Conservation (phyloP, 805 yeast species). For the Candida ascalaphidarum region DNA sequence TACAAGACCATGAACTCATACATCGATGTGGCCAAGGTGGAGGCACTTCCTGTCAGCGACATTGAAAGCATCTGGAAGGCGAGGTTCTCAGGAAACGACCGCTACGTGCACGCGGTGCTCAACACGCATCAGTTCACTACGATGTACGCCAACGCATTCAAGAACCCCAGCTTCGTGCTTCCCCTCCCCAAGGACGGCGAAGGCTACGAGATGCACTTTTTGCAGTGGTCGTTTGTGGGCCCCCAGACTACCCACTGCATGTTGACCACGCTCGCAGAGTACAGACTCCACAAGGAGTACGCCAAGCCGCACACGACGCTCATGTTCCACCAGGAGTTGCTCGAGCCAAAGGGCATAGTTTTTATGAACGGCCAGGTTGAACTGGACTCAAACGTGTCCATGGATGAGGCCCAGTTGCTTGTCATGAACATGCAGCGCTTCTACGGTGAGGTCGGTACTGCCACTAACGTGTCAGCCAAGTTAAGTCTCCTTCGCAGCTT, state of each 20-base stretch:
- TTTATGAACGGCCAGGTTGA: constrained; percentile 86
- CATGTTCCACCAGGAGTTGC: constrained; percentile 76
- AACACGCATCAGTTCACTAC: constrained; percentile 50
- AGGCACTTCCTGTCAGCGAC: constrained; percentile 48
- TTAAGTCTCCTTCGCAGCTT: constrained; percentile 54
- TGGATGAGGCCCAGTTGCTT: constrained; percentile 73
- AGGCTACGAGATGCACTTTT: constrained; percentile 76
- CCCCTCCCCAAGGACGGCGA: constrained; percentile 67
- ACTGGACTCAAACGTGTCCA: constrained; percentile 52
- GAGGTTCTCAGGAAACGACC: constrained; percentile 56
- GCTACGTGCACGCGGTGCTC: constrained; percentile 58
- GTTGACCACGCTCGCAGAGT: constrained; percentile 87
- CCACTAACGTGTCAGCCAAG: constrained; percentile 39
- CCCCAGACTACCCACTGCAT: constrained; percentile 79
- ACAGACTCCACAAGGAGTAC: constrained; percentile 79
- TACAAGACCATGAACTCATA: constrained; percentile 67
- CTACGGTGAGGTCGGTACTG: constrained; percentile 67
- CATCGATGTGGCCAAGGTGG: constrained; percentile 60
- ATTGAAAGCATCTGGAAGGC: constrained; percentile 85
- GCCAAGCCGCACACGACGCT: constrained; percentile 94
- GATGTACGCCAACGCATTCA: constrained; percentile 57
- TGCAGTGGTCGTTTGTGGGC: constrained; percentile 91
- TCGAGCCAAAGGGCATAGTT: constrained; percentile 49
- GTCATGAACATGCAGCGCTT: constrained; percentile 73
- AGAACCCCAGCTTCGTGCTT: constrained; percentile 76